Evolutionary conservation across 768 basidiomycete species (phyloP).

Genomic region (Pleurotus cornucopiae): DNA sequence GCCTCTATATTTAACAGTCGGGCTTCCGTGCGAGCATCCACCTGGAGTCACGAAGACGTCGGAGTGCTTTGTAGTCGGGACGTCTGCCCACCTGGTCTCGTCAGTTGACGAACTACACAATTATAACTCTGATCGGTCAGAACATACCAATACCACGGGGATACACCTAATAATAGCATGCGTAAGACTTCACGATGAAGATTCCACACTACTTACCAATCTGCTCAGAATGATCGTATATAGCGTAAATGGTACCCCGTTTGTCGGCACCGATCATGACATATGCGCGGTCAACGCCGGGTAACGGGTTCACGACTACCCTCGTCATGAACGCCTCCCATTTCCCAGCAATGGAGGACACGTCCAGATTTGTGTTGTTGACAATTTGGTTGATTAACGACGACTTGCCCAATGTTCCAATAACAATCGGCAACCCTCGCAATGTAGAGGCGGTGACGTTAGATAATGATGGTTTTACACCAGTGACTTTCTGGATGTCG

Average conservation of each 20-base stretch:
- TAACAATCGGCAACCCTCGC: slow-evolving; percentile 45
- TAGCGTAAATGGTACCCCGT: slow-evolving; percentile 60
- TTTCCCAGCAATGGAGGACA: slow-evolving; percentile 52
- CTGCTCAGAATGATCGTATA: slow-evolving; percentile 69
- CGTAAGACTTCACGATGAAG: neutral
- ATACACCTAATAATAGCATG: slow-evolving; percentile 40
- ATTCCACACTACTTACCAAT: slow-evolving; percentile 37
- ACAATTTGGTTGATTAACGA: slow-evolving; percentile 49
- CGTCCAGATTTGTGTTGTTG: slow-evolving; percentile 48
- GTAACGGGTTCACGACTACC: slow-evolving; percentile 50
- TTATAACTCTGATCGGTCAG: slow-evolving; percentile 1
- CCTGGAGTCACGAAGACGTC: slow-evolving; percentile 41
- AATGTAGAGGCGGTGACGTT: slow-evolving; percentile 42
- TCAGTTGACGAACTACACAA: slow-evolving; percentile 9
- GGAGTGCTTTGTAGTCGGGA: slow-evolving; percentile 49
- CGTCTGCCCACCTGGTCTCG: slow-evolving; percentile 68
- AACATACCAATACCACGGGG: slow-evolving; percentile 64
- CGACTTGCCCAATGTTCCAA: slow-evolving; percentile 61
- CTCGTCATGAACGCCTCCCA: slow-evolving; percentile 63
- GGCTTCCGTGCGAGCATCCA: slow-evolving; percentile 54
- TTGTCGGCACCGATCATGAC: slow-evolving; percentile 69
- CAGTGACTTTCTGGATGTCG: slow-evolving; percentile 61
- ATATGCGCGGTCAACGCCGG: slow-evolving; percentile 56
- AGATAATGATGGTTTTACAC: slow-evolving; percentile 40
- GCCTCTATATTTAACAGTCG: slow-evolving; percentile 67